Evolutionary conservation across 1,284 basidiomycete species (phyloP).

Genomic region (Paramarasmius palmivorus): DNA sequence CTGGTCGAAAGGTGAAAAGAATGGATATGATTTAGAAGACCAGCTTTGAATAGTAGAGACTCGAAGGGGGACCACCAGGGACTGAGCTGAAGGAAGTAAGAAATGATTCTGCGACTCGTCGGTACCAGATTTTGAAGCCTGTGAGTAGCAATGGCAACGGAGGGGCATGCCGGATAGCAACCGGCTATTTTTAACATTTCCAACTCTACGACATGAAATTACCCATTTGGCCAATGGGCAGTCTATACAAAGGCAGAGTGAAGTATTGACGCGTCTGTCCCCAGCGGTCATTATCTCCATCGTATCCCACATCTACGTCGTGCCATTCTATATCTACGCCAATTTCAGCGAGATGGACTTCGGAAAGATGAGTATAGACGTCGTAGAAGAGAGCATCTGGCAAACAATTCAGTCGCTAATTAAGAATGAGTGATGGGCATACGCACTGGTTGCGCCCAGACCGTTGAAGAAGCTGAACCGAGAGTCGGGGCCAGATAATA

Average conservation of each 20-base stretch:
- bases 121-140: too few relatives aligned
- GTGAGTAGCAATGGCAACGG: too few relatives aligned
- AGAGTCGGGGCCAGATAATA: conserved; percentile 77
- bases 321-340: conserved; percentile 77
- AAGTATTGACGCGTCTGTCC: conserved; percentile 74
- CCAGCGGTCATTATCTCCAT: conserved; percentile 57
- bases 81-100: conserved; percentile 9
- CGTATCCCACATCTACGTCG: conserved; percentile 62
- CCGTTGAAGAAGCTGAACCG: conserved; percentile 98
- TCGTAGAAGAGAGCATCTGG: conserved; percentile 84
- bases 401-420: conserved; percentile 10
- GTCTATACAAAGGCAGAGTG: conserved; percentile 61
- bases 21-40: conserved; percentile 3
- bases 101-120: conserved; percentile 2
- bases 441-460: conserved; percentile 88
- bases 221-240: conserved; percentile 56
- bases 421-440: conserved; percentile 5
- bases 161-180: too few relatives aligned
- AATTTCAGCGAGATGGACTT: conserved; percentile 83
- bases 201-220: not conserved
- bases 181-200: too few relatives aligned
- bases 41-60: conserved; percentile 16
- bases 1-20: not conserved
- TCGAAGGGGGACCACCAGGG: conserved; percentile 14
- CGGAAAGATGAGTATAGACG: conserved; percentile 85